Evolutionary conservation across 1,284 basidiomycete species (phyloP).

Genomic region (Tilletia indica): DNA sequence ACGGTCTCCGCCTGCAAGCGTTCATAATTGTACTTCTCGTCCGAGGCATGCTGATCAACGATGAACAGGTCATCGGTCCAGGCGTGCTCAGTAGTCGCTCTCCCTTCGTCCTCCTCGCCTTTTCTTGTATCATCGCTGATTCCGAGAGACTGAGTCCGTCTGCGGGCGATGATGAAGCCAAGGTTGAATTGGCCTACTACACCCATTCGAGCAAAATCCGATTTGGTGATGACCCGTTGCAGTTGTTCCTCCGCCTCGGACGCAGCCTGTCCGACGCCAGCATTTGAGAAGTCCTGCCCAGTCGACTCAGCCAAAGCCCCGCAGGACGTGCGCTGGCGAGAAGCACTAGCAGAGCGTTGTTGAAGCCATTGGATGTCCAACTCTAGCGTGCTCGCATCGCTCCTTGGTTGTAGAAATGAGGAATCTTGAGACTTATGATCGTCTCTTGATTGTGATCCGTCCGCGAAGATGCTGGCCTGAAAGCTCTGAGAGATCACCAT

Average conservation of each 20-base stretch:
- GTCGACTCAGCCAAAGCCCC: neutral
- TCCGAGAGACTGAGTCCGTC: slow-evolving; percentile 56
- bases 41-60: slow-evolving; percentile 71
- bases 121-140: slow-evolving; percentile 27
- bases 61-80: slow-evolving; percentile 69
- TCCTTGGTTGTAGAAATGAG: too few species aligned
- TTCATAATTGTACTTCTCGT: slow-evolving; percentile 99
- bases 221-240: slow-evolving; percentile 80
- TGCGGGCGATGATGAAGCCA: slow-evolving; percentile 86
- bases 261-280: slow-evolving; percentile 64
- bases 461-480: too few species aligned
- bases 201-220: slow-evolving; percentile 80
- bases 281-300: slow-evolving; percentile 30
- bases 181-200: slow-evolving; percentile 93
- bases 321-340: too few species aligned
- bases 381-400: neutral
- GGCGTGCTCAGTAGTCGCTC: neutral
- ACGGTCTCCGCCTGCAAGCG: slow-evolving; percentile 80
- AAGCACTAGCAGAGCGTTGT: neutral
- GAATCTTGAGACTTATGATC: too few species aligned
- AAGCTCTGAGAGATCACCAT: neutral
- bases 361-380: neutral
- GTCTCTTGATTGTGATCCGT: too few species aligned
- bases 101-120: slow-evolving; percentile 12
- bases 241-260: slow-evolving; percentile 70